These are phyloP conservation scores for Achlya hypogyna DNA, from an alignment of 352 stramenopile genomes.

Conservation along the genomic window DNA sequence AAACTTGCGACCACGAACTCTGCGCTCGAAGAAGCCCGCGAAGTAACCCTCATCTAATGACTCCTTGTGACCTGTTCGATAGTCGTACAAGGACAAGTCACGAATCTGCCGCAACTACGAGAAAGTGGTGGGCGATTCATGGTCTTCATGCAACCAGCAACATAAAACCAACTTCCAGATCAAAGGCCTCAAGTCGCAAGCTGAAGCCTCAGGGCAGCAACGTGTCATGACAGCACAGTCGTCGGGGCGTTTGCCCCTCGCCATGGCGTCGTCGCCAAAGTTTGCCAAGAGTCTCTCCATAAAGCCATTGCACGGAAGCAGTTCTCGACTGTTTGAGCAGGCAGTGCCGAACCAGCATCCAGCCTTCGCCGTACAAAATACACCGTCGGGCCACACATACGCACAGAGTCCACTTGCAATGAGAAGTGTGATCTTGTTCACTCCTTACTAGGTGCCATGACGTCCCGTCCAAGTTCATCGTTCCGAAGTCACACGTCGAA, in stretches of 20 bases:
- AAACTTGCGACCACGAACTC: slow-evolving; percentile 60
- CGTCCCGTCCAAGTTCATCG: neutral
- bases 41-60: slow-evolving; percentile 28
- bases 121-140: no score
- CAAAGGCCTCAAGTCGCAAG: slow-evolving; percentile 22
- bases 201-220: slow-evolving; percentile 28
- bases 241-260: slow-evolving; percentile 1
- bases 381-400: no score
- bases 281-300: slow-evolving; percentile 11
- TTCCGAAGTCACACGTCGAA: neutral
- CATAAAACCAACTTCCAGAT: neutral
- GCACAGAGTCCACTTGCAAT: no score
- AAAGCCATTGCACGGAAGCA: no score
- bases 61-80: neutral
- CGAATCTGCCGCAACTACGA: slow-evolving; percentile 82
- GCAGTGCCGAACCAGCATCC: neutral
- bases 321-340: neutral
- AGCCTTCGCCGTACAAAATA: neutral
- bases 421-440: neutral
- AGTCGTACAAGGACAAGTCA: slow-evolving; percentile 84
- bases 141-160: no score
- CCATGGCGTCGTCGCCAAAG: slow-evolving; percentile 4
- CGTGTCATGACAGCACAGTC: slow-evolving; percentile 18
- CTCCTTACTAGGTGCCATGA: neutral
- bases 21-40: slow-evolving; percentile 71